Percentiles rank a stretch among this genome's conserved stretches.
Conservation (phyloP, 495 filamentous ascomycete species). For the Penicillium taxi region DNA sequence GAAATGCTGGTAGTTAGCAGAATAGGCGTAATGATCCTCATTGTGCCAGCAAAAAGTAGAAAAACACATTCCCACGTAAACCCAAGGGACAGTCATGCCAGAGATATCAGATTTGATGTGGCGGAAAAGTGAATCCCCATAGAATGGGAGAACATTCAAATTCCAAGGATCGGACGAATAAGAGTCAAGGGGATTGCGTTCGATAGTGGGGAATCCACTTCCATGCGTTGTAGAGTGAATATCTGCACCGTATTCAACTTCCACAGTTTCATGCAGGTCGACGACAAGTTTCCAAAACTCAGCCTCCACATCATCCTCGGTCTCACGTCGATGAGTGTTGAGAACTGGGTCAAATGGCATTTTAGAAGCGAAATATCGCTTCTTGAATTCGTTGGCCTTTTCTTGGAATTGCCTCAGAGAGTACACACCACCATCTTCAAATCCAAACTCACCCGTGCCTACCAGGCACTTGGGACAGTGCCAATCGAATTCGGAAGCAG, state of each 20-base stretch:
- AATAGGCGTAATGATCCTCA: conserved; percentile 97
- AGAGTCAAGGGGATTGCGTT: conserved; percentile 76
- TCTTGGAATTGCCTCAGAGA: conserved; percentile 95
- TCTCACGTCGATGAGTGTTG: conserved; percentile 69
- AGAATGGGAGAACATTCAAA: conserved; percentile 83
- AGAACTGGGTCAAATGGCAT: conserved; percentile 83
- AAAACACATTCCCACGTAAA: conserved; percentile 99
- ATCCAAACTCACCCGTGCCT: conserved; percentile 93
- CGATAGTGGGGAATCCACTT: conserved; percentile 93
- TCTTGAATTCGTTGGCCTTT: conserved; percentile 89
- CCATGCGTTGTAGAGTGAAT: conserved; percentile 98
- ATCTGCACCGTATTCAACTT: conserved; percentile 97
- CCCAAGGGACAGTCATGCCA: conserved; percentile 99
- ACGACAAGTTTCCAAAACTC: conserved; percentile 97
- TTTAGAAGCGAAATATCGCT: conserved; percentile 82
- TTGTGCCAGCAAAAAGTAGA: conserved; percentile 99
- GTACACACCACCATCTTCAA: conserved; percentile 94
- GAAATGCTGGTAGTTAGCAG: conserved; percentile 97
- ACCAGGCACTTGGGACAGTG: conserved; percentile 94
- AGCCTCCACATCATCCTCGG: conserved; percentile 91
- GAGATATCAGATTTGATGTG: conserved; percentile 98
- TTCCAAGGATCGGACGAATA: conserved; percentile 94
- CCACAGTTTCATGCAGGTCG: conserved; percentile 86
- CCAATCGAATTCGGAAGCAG: conserved; percentile 81
- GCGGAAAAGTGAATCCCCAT: conserved; percentile 86